Evolutionary conservation across 352 stramenopile genomes (phyloP).

Genomic region (Phytophthora pistaciae): DNA sequence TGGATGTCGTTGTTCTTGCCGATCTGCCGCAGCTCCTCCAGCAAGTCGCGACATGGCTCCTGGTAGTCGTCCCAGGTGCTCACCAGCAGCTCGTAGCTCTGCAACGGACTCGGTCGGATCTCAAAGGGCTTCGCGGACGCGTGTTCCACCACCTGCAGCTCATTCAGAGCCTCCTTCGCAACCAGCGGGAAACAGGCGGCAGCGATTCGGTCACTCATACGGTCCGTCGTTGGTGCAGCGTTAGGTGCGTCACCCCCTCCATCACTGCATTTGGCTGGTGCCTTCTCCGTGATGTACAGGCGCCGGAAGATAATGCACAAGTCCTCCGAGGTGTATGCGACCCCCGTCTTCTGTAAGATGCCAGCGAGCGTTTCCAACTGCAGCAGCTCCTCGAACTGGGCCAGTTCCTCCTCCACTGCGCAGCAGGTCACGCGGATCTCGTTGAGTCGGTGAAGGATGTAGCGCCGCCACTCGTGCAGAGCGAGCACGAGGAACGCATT

Average conservation of each 20-base stretch:
- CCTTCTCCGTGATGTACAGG: slow-evolving; percentile 61
- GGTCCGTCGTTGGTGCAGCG: slow-evolving; percentile 26
- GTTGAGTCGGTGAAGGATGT: slow-evolving; percentile 75
- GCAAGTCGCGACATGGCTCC: slow-evolving; percentile 45
- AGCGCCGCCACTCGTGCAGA: slow-evolving; percentile 77
- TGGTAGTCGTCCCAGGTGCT: slow-evolving; percentile 71
- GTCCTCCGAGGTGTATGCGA: slow-evolving; percentile 65
- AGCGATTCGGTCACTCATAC: slow-evolving; percentile 70
- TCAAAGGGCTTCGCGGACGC: slow-evolving; percentile 45
- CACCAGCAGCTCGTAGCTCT: slow-evolving; percentile 67
- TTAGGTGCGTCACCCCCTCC: slow-evolving; percentile 7
- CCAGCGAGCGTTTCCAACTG: slow-evolving; percentile 59
- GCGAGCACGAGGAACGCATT: slow-evolving; percentile 67
- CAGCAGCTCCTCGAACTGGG: slow-evolving; percentile 59
- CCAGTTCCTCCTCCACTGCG: slow-evolving; percentile 64
- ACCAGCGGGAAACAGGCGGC: slow-evolving; percentile 69
- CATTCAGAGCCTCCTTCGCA: slow-evolving; percentile 51
- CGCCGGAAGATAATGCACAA: slow-evolving; percentile 71
- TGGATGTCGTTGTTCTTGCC: slow-evolving; percentile 77
- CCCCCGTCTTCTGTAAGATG: slow-evolving; percentile 60
- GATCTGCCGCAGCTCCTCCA: slow-evolving; percentile 70
- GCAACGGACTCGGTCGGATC: slow-evolving; percentile 38
- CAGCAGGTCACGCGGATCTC: slow-evolving; percentile 72
- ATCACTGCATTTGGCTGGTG: background rate
- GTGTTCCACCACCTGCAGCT: slow-evolving; percentile 54